A percentile compares a stretch with the other conserved stretches of the same genome.
Evolutionary conservation across 495 filamentous ascomycete genomes (phyloP).

Genomic region (Talaromyces nanjingensis): DNA sequence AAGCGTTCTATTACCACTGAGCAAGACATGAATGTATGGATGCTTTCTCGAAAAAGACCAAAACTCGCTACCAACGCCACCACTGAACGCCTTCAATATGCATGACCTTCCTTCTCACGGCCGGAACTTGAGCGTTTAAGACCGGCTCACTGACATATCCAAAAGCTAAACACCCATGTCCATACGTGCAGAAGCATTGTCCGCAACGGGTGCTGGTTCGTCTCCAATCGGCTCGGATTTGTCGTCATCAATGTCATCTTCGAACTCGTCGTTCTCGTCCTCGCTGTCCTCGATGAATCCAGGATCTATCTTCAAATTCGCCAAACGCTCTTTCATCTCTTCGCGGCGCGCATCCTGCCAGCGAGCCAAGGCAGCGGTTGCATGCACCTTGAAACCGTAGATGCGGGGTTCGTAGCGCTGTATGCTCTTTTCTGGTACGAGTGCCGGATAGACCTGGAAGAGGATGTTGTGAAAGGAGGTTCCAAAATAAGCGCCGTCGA

Average conservation of each 20-base stretch:
- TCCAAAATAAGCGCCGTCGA: conserved; percentile 97
- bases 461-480: conserved; percentile 98
- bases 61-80: conserved; percentile 1
- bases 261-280: conserved; percentile 36
- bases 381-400: conserved; percentile 93
- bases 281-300: conserved; percentile 52
- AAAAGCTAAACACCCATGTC: conserved; percentile 30
- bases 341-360: conserved; percentile 83
- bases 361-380: conserved; percentile 74
- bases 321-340: conserved; percentile 65
- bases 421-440: conserved; percentile 77
- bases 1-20: conserved; percentile 1
- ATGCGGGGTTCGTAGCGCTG: conserved; percentile 82
- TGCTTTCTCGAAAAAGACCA: conserved; percentile 2
- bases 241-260: conserved; percentile 42
- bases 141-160: background rate
- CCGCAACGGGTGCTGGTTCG: conserved; percentile 26
- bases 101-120: background rate
- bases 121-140: background rate
- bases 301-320: conserved; percentile 44
- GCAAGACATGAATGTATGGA: conserved; percentile 1
- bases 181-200: conserved; percentile 38
- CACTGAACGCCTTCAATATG: conserved; percentile 8
- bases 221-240: conserved; percentile 21
- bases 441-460: conserved; percentile 92